Percentiles rank a stretch among this genome's conserved stretches.
Evolutionary conservation across 179 eudicot genomes (phyloP).

Genomic region (Beta macrorhiza): DNA sequence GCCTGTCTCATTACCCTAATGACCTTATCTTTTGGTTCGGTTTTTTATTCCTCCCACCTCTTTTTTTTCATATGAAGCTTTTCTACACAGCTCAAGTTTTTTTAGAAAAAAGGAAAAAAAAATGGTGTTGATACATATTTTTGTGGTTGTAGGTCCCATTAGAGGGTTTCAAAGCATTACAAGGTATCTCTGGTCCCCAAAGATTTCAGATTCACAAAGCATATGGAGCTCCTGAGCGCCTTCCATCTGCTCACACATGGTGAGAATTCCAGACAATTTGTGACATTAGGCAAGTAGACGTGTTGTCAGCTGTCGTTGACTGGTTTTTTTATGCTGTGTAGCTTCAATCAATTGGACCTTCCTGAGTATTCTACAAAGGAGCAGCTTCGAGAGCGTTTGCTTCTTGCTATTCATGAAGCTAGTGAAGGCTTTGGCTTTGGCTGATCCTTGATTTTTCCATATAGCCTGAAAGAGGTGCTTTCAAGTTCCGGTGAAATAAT

Average conservation of each 20-base stretch:
- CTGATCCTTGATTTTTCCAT: slow-evolving; percentile 36
- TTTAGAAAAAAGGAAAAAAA: not conserved
- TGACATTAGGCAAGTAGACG: not conserved
- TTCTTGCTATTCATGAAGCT: slow-evolving; percentile 97
- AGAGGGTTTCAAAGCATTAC: slow-evolving; percentile 92
- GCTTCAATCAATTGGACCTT: slow-evolving; percentile 96
- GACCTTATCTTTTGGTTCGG: not conserved
- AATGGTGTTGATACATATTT: slow-evolving; percentile 2
- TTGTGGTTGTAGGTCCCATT: slow-evolving; percentile 65
- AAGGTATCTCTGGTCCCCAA: slow-evolving; percentile 99
- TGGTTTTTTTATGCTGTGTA: slow-evolving; percentile 20
- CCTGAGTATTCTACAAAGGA: slow-evolving; percentile 95
- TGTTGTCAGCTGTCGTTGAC: slow-evolving; percentile 13
- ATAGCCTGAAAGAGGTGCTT: slow-evolving; percentile 12
- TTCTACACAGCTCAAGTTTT: too few relatives aligned
- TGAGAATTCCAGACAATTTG: slow-evolving; percentile 31
- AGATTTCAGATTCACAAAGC: slow-evolving; percentile 97
- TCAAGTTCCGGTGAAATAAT: slow-evolving; percentile 19
- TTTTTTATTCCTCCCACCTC: not conserved
- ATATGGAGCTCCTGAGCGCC: slow-evolving; percentile 97
- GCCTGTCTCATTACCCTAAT: not conserved
- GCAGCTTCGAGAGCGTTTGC: slow-evolving; percentile 82
- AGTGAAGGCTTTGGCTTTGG: slow-evolving; percentile 99
- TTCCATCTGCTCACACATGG: slow-evolving; percentile 99
- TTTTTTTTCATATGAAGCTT: too few relatives aligned